phyloP scores from a whole-genome alignment of 164 flowering plant species.

The Kingdonia uniflora region DNA sequence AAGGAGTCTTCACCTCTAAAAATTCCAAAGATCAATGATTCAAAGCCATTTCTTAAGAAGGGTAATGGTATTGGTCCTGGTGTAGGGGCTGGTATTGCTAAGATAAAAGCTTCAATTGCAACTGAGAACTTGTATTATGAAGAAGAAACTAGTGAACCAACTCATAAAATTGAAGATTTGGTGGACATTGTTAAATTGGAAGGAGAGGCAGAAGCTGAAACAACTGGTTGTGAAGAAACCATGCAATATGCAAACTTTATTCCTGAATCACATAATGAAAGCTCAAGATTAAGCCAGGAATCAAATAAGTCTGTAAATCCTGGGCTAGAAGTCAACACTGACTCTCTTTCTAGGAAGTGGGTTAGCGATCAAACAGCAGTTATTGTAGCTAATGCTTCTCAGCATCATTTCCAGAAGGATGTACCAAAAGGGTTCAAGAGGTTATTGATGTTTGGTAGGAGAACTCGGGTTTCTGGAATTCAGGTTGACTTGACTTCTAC shows the following conservation, averaged over 20 bases:
- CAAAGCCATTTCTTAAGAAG: slow-evolving; percentile 55
- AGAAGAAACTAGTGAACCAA: slow-evolving; percentile 36
- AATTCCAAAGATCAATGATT: slow-evolving; percentile 23
- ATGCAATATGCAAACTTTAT: slow-evolving; percentile 11
- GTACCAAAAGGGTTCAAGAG: slow-evolving; percentile 86
- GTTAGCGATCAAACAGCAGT: slow-evolving; percentile 81
- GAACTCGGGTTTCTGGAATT: slow-evolving; percentile 68
- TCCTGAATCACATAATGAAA: slow-evolving; percentile 30
- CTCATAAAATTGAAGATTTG: slow-evolving; percentile 37
- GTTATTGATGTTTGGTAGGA: slow-evolving; percentile 84
- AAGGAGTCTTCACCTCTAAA: slow-evolving; percentile 37
- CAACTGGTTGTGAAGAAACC: not conserved
- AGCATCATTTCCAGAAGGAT: slow-evolving; percentile 68
- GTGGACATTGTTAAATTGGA: slow-evolving; percentile 28
- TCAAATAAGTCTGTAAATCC: slow-evolving; percentile 44
- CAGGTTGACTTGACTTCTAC: slow-evolving; percentile 92
- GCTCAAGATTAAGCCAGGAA: slow-evolving; percentile 37
- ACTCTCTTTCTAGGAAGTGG: slow-evolving; percentile 74
- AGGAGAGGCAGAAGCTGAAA: slow-evolving; percentile 45
- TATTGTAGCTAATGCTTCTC: slow-evolving; percentile 43
- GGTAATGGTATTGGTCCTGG: slow-evolving; percentile 60
- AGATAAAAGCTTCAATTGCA: slow-evolving; percentile 39
- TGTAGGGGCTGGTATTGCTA: slow-evolving; percentile 31
- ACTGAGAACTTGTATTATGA: slow-evolving; percentile 31
- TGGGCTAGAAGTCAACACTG: slow-evolving; percentile 58